These are phyloP conservation scores for Arabis alpina DNA, from an alignment of 345 rosid genomes.

Conservation along the genomic window DNA sequence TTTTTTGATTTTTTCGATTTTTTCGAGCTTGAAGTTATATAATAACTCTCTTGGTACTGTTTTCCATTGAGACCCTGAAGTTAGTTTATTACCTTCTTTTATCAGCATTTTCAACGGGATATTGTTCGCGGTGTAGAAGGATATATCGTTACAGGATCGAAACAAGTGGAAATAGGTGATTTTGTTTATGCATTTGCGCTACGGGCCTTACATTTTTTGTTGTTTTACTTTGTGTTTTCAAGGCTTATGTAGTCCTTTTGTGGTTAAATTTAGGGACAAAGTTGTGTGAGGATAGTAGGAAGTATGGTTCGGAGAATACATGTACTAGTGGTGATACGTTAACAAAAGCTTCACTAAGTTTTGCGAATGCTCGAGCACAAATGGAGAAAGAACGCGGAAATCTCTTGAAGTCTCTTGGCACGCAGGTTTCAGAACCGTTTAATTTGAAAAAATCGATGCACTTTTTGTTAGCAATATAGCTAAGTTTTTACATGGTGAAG, in stretches of 20 bases:
- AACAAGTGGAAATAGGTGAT: conserved; percentile 91
- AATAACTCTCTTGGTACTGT: not conserved
- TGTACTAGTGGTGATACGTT: conserved; percentile 85
- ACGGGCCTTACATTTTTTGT: not conserved
- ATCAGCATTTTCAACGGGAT: conserved; percentile 91
- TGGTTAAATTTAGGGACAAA: conserved; percentile 71
- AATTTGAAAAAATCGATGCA: not conserved
- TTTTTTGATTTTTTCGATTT: conserved; percentile 40
- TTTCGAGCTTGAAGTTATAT: conserved; percentile 14
- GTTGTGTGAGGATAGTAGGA: conserved; percentile 84
- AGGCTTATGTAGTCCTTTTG: not conserved
- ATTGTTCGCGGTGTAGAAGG: conserved; percentile 96
- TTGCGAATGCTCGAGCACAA: conserved; percentile 72
- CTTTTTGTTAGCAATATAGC: not conserved
- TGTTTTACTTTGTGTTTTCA: not conserved
- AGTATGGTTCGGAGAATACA: conserved; percentile 83
- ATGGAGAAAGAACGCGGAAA: conserved; percentile 89
- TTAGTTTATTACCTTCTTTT: conserved; percentile 25
- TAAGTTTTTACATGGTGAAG: conserved; percentile 34
- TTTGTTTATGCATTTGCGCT: conserved; percentile 18
- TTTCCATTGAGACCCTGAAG: conserved; percentile 6
- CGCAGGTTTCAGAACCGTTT: conserved; percentile 62
- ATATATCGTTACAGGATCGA: conserved; percentile 77
- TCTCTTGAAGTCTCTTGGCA: conserved; percentile 82
- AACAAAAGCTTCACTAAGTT: conserved; percentile 71